These are phyloP conservation scores for Fusarium devonianum DNA, from an alignment of 2,329 filamentous ascomycete genomes.

Conservation along the genomic window DNA sequence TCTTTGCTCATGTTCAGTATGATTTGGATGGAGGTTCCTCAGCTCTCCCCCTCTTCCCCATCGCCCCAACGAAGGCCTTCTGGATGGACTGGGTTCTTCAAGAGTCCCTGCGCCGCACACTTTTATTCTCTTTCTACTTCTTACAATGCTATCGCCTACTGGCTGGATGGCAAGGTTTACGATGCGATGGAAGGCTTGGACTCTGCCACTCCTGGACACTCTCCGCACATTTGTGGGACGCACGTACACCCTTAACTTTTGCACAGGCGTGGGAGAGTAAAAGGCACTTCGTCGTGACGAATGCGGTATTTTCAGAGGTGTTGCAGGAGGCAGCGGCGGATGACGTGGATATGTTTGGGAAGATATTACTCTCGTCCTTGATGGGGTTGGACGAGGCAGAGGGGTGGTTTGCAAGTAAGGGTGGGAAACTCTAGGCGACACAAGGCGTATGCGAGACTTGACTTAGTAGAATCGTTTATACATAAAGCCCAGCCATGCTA, in stretches of 20 bases:
- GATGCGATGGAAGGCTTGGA: constrained; percentile 43
- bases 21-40: constrained; percentile 28
- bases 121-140: constrained; percentile 58
- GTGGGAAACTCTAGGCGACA: constrained; percentile 19
- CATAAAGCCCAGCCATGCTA: too few relatives aligned
- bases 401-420: constrained; percentile 44
- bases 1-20: constrained; percentile 46
- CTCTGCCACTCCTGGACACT: constrained; percentile 50
- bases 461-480: too few relatives aligned
- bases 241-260: constrained; percentile 48
- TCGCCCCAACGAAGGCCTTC: constrained; percentile 52
- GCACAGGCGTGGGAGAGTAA: constrained; percentile 48
- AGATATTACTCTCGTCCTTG: constrained; percentile 44
- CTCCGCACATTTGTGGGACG: constrained; percentile 50
- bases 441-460: too few relatives aligned
- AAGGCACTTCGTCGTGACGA: constrained; percentile 47
- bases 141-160: constrained; percentile 48
- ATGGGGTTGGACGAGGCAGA: constrained; percentile 46
- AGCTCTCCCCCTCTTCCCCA: constrained; percentile 44
- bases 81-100: constrained; percentile 62
- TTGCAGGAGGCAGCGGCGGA: constrained; percentile 50
- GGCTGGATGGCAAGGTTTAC: constrained; percentile 34
- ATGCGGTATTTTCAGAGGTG: constrained; percentile 39
- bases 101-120: constrained; percentile 61
- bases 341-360: constrained; percentile 54